Evolutionary conservation across 108 stramenopile genomes (phyloP), one percentile per base, ranked within the genome.

Genomic region (Ochromonas danica): DNA sequence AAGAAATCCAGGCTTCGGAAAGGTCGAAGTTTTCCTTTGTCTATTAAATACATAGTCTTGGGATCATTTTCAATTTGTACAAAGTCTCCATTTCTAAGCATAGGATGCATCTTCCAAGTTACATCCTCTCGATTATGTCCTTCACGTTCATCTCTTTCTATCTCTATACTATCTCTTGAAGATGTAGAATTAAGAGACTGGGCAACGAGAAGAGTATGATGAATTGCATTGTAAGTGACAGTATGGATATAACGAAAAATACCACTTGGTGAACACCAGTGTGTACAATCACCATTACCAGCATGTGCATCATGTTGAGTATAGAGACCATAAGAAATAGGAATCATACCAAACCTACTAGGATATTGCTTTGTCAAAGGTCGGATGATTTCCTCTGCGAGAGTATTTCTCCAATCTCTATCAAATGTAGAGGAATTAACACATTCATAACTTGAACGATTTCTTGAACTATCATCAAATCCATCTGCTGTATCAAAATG

Each of bases 251-350:
- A 67, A 67, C 63, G 63, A 36, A 14, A 3, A 10, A 67, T 36
- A 67, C 63, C 63, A 36, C 30, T 10, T 67, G 63, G 63, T 3
- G 25, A 67, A 36, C 63, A 67, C 63, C 63, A 67, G 31, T 67
- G 63, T 31, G 63, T 67, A 36, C 63, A 67, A 36, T 67, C 63
- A 28, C 10, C 31, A 67, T 35, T 67, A 10, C 33, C 63, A 35
- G 25, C 31, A 36, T 67, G 63, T 25, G 63, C 63, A 67, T 67
- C 63, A 67, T 14, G 25, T 25, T 67, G 63, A 67, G 30, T 35
- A 33, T 67, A 67, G 3, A 67, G 35, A 31, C 30, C 63, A 31
- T 67, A 6, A 31, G 63, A 3, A 33, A 33, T 67, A 6, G 63
- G 63, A n/a, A n/a, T n/a, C n/a, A n/a, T n/a, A n/a, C n/a, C n/a